A percentile compares a stretch with the other conserved stretches of the same genome.
Evolutionary conservation across 2,329 filamentous ascomycete species (phyloP).

Genomic region (Sporothrix phasma): DNA sequence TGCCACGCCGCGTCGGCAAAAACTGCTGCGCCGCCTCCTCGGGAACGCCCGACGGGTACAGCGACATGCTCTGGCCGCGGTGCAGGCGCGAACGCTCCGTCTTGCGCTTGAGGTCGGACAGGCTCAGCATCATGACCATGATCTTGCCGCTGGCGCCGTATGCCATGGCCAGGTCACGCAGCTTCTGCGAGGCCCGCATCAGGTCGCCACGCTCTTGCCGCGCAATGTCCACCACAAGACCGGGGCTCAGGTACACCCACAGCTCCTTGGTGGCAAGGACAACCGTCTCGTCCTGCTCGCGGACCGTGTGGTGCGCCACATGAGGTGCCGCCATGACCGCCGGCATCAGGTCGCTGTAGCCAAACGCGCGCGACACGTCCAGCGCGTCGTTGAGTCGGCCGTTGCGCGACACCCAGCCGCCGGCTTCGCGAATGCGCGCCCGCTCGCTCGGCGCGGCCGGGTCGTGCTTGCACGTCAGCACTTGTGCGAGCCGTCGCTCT

Average conservation of each 20-base stretch:
- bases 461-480: constrained; percentile 86
- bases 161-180: constrained; percentile 88
- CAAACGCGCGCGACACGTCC: constrained; percentile 88
- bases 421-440: constrained; percentile 83
- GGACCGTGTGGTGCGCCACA: constrained; percentile 65
- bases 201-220: constrained; percentile 77
- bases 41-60: constrained; percentile 65
- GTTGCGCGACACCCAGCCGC: constrained; percentile 90
- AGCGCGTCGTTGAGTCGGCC: constrained; percentile 87
- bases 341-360: constrained; percentile 85
- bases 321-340: constrained; percentile 86
- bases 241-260: constrained; percentile 88
- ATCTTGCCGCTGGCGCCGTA: constrained; percentile 92
- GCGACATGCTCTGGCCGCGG: constrained; percentile 73
- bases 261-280: constrained; percentile 84
- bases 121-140: constrained; percentile 98
- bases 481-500: constrained; percentile 75
- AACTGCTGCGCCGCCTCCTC: constrained; percentile 54
- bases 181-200: constrained; percentile 90
- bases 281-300: constrained; percentile 87
- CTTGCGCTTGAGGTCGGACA: constrained; percentile 80
- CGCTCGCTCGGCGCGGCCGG: constrained; percentile 78
- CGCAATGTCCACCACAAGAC: constrained; percentile 84
- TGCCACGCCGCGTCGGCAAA: constrained; percentile 52
- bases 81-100: constrained; percentile 61